Percentiles rank a stretch among this genome's conserved stretches.
phyloP scores from a whole-genome alignment of 2,329 filamentous ascomycete species.

The Diaporthe sp. region DNA sequence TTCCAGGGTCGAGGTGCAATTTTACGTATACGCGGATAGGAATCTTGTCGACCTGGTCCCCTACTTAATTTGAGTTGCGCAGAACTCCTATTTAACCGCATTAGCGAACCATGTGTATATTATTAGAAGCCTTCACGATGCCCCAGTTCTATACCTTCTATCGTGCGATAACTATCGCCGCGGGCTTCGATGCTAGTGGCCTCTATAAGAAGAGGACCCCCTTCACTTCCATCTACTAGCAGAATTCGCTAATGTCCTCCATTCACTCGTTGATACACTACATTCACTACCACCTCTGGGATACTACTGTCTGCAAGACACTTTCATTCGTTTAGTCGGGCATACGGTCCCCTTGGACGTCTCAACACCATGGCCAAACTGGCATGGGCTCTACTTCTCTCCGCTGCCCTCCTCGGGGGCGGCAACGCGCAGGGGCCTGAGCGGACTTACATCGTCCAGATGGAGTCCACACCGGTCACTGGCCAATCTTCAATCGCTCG shows the following conservation, averaged over 20 bases:
- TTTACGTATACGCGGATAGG: neutral
- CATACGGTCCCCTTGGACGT: neutral
- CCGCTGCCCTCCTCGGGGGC: neutral
- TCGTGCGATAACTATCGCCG: too few relatives aligned
- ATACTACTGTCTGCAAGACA: neutral
- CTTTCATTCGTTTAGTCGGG: neutral
- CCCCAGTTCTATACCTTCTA: neutral
- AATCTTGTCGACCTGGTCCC: neutral
- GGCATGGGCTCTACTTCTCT: neutral
- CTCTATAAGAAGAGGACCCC: neutral
- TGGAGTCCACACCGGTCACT: neutral
- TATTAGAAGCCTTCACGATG: neutral
- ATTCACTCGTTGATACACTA: neutral
- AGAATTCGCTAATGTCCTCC: fast-evolving
- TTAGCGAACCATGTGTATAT: neutral
- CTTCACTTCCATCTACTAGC: too few relatives aligned
- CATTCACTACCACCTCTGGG: neutral
- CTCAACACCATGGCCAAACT: neutral
- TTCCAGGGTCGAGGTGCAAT: neutral
- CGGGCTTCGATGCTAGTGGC: too few relatives aligned
- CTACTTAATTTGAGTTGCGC: slow-evolving; percentile 12
- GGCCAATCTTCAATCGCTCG: slow-evolving; percentile 1
- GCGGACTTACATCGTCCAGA: slow-evolving; percentile 32
- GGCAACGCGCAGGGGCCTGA: neutral
- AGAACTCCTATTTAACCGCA: slow-evolving; percentile 11